These are phyloP conservation scores for Firmiana major DNA, from an alignment of 345 rosid genomes.

Conservation along the genomic window DNA sequence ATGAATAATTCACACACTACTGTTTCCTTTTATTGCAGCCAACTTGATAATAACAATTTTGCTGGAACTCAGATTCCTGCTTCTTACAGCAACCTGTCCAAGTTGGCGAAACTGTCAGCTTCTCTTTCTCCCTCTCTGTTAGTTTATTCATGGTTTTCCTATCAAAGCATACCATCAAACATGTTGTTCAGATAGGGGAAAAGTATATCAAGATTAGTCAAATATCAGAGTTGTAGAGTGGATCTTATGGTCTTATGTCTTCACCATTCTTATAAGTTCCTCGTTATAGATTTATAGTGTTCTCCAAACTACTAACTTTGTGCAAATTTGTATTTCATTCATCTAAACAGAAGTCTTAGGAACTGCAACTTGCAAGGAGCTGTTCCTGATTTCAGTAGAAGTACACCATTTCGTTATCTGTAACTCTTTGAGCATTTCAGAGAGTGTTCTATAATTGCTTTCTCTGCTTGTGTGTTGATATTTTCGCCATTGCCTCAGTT, in stretches of 20 bases:
- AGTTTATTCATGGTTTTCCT: neutral
- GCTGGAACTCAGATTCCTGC: conserved; percentile 37
- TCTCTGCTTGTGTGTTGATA: neutral
- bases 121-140: neutral
- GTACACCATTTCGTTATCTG: conserved; percentile 35
- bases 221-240: neutral
- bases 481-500: neutral
- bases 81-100: conserved; percentile 34
- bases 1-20: neutral
- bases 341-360: conserved; percentile 45
- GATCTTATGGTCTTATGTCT: neutral
- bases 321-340: neutral
- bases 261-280: neutral
- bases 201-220: neutral
- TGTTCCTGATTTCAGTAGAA: conserved; percentile 46
- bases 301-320: neutral
- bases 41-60: conserved; percentile 43
- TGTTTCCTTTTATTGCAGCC: conserved; percentile 29
- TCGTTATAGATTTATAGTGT: neutral
- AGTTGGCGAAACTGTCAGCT: conserved; percentile 38
- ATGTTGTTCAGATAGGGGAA: neutral
- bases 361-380: conserved; percentile 49
- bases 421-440: conserved; percentile 18
- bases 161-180: neutral
- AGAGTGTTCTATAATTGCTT: neutral